Conservation (phyloP, 139 green algal genomes). For the Edaphochlamys debaryana region DNA sequence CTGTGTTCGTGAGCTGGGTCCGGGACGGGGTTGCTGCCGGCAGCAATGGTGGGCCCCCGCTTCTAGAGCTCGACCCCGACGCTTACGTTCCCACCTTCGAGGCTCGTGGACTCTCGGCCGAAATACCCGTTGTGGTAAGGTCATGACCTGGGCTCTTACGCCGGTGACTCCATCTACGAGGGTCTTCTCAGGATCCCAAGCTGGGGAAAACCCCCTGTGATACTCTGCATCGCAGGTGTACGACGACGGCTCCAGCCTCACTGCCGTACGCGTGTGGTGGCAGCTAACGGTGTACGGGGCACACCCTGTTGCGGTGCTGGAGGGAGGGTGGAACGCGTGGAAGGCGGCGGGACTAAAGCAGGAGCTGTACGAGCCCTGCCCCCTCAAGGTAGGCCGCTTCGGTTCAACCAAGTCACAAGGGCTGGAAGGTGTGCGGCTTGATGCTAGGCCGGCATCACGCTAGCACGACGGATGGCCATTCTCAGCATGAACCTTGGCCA, state of each 20-base stretch:
- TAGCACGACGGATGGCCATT: too few species aligned
- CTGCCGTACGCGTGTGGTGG: conserved; percentile 36
- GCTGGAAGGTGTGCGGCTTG: background rate
- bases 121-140: conserved; percentile 28
- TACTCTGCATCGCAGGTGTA: conserved; percentile 7
- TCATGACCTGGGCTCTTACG: too few species aligned
- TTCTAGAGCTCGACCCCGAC: background rate
- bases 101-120: background rate
- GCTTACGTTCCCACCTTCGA: conserved; percentile 23
- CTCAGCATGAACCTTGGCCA: too few species aligned
- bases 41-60: background rate
- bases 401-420: too few species aligned
- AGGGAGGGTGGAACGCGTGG: conserved; percentile 42
- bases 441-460: background rate
- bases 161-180: background rate
- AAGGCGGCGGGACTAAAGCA: background rate
- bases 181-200: too few species aligned
- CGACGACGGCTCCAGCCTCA: background rate
- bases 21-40: background rate
- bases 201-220: too few species aligned
- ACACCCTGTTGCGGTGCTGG: conserved; percentile 6
- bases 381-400: conserved; percentile 43
- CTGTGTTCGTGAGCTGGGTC: conserved; percentile 33
- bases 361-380: conserved; percentile 51
- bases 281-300: conserved; percentile 41